These are phyloP conservation scores for Chlamydomonas sp. DNA, from an alignment of 139 green algal genomes.

Conservation along the genomic window DNA sequence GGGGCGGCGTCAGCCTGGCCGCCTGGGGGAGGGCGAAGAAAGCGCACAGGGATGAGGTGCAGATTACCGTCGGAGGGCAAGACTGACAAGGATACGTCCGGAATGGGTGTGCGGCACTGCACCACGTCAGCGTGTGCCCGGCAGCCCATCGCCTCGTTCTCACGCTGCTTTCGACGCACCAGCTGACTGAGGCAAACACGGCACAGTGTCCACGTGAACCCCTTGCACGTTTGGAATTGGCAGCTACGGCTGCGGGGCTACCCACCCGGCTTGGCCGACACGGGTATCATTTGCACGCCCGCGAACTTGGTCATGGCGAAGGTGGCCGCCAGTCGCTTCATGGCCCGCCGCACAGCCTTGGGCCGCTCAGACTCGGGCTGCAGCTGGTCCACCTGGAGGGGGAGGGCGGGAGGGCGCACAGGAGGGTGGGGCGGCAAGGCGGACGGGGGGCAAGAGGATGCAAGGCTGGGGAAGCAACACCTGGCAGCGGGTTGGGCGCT, in stretches of 20 bases:
- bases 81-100: too few relatives aligned
- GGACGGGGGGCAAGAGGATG: too few relatives aligned
- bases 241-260: neutral
- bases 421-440: too few relatives aligned
- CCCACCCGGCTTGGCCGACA: conserved; percentile 69
- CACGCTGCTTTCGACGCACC: too few relatives aligned
- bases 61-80: neutral
- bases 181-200: too few relatives aligned
- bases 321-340: conserved; percentile 64
- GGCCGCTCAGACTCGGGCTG: conserved; percentile 70
- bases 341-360: conserved; percentile 48
- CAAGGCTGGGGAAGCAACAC: too few relatives aligned
- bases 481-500: too few relatives aligned
- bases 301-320: conserved; percentile 89
- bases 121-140: too few relatives aligned
- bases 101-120: too few relatives aligned
- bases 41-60: neutral
- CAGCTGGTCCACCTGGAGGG: conserved; percentile 50
- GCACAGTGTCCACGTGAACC: too few relatives aligned
- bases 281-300: conserved; percentile 76
- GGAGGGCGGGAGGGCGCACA: neutral
- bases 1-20: neutral
- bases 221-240: too few relatives aligned
- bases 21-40: neutral
- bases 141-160: too few relatives aligned